Evolutionary conservation across 1,284 basidiomycete species (phyloP).

Genomic region (Apiotrichum laibachii): DNA sequence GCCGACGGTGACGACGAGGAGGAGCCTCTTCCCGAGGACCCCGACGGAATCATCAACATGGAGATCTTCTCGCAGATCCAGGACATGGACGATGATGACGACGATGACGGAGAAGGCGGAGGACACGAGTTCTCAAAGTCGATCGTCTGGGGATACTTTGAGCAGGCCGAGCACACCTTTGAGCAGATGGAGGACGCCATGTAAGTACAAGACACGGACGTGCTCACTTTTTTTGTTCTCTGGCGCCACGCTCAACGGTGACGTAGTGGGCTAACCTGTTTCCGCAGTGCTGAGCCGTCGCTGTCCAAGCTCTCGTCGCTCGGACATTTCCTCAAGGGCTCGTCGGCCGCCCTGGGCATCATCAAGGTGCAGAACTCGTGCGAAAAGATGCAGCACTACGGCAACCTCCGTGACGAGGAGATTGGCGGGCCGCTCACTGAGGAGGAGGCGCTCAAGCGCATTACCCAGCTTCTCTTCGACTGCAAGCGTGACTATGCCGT

Average conservation of each 20-base stretch:
- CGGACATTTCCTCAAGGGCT: conserved; percentile 93
- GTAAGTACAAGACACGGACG: conserved; percentile 51
- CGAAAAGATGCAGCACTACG: conserved; percentile 85
- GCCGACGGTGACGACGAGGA: not conserved
- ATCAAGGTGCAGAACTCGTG: conserved; percentile 75
- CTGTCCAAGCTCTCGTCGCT: conserved; percentile 62
- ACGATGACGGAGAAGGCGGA: conserved; percentile 54
- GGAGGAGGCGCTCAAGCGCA: conserved; percentile 64
- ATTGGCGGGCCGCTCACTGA: conserved; percentile 54
- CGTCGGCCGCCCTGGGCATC: conserved; percentile 84
- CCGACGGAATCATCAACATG: conserved; percentile 62
- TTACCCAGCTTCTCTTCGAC: conserved; percentile 57
- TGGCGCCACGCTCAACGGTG: not conserved
- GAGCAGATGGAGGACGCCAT: conserved; percentile 71
- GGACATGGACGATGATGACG: conserved; percentile 75
- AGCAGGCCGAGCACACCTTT: conserved; percentile 72
- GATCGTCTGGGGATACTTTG: conserved; percentile 78
- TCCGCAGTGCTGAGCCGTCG: conserved; percentile 17
- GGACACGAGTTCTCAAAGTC: conserved; percentile 68
- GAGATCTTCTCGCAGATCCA: conserved; percentile 79
- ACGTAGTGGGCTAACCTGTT: conserved; percentile 3
- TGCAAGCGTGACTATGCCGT: conserved; percentile 61
- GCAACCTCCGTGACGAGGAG: conserved; percentile 56
- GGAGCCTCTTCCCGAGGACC: conserved; percentile 22
- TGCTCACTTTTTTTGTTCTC: too few relatives aligned